Base-by-base conservation (phyloP, 1,139 yeast species). In the Meyerozyma elateridarum region DNA sequence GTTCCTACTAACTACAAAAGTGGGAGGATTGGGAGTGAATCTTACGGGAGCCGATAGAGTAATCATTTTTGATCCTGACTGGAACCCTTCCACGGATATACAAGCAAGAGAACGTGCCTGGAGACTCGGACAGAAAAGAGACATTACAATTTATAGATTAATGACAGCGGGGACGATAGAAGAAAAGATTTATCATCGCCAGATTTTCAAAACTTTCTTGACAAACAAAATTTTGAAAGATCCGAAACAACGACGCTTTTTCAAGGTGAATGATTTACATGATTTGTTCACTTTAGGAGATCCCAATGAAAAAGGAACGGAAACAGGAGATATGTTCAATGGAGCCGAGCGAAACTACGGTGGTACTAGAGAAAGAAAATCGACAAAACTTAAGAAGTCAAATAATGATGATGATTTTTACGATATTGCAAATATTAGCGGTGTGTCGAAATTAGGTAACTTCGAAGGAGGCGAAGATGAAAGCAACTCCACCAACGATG, bases 61-160 rank as follows among this genome's bases (percentile, higher is more conserved):
- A 5, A 87, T 91, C 13, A 91, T 91, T 12, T 91, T 72, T 52
- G 98, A 91, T 50, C 98, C 98, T 0, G 98, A 91, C 54, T 91
- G 98, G 98, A 91, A 91, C 50, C 98, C 98, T 0, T 87, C 96
- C 0, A 91, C 97, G 0, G 98, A 91, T 61, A 73, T 91, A 41
- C 98, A 91, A 56, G 98, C 98, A 0, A 65, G 98, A 41, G 98
- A 91, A 55, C 61, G 98, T 32, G 97, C 97, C 0, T 91, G 98
- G 98, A 68, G 98, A 44, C 69, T 91, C 40, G 98, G 98, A 0
- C 98, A 91, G 51, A 89, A 84, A 52, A 78, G 79, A 41, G 96
- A 89, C 46, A 96, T 91, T n/a, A 78, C 89, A 3, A 89, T 91
- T 22, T 93, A 89, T 48, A 63, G 98, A 36, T 61, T 91, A 28